These are phyloP conservation scores for Tetradesmus obliquus DNA, from an alignment of 139 green algal genomes.

Conservation along the genomic window DNA sequence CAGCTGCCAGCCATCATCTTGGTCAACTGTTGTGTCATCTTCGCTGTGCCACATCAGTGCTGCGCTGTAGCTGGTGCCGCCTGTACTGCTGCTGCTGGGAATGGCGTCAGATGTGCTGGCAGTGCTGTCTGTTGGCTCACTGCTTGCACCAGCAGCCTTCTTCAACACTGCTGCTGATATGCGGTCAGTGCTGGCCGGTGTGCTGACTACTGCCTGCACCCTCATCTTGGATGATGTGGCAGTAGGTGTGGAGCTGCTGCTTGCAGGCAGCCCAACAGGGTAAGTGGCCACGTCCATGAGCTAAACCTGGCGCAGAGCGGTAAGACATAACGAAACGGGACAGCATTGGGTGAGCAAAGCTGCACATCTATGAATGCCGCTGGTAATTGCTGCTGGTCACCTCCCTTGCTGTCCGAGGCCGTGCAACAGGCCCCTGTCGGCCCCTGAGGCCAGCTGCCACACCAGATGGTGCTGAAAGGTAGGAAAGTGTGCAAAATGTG, in stretches of 20 bases:
- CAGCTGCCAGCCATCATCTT: constrained; percentile 39
- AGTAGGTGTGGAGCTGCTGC: not conserved
- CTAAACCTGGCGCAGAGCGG: not conserved
- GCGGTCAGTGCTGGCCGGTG: not conserved
- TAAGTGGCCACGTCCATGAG: not conserved
- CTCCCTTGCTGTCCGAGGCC: not conserved
- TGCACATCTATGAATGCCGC: not conserved
- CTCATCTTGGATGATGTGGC: constrained; percentile 1
- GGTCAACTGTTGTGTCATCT: constrained; percentile 12
- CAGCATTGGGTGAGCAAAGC: not conserved
- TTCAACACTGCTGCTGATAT: not conserved
- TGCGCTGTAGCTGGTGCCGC: constrained; percentile 4
- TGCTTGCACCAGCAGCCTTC: not conserved
- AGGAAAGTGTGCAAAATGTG: not conserved
- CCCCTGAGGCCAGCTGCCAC: not conserved
- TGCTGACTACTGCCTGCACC: not conserved
- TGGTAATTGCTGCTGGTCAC: not conserved
- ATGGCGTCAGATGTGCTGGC: not conserved
- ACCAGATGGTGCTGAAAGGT: not conserved
- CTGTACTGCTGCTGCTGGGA: constrained; percentile 9
- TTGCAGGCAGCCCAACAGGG: not conserved
- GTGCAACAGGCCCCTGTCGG: not conserved
- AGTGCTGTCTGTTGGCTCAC: not conserved
- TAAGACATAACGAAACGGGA: not conserved
- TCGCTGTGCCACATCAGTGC: constrained; percentile 22